Base-by-base conservation (phyloP, 73 alveolate species). In the Effrenium voratum region DNA sequence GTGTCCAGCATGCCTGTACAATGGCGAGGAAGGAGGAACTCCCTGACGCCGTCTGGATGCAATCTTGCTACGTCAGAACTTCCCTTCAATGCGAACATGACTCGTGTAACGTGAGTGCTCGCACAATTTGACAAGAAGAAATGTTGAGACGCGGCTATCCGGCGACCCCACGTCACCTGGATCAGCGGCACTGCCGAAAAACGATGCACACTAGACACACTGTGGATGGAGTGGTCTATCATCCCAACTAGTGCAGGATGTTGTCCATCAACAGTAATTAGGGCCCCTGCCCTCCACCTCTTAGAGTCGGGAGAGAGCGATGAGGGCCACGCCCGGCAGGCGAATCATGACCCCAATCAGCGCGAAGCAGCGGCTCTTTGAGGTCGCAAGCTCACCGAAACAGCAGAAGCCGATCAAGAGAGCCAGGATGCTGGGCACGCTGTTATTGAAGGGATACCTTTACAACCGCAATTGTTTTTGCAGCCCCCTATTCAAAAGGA, bases 261-360 rank as follows among this genome's bases (percentile, higher is more conserved):
- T n/a, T n/a, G n/a, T n/a, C 63, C 63, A 52, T 52, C 26, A 8
- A 8, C 63, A 52, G n/a, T n/a, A 52, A 19, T 52, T 52, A 8
- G 19, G 8, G 63, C 63, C 8, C 63, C 8, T 52, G 63, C 19
- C 19, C 63, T 52, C 63, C 63, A 8, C 8, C 77, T 66, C 77
- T 57, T 57, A 57, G 16, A 30, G n/a, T 2, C 6, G 3, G 72
- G 93, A 82, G 30, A 50, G 38, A 12, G 93, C 93, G 28, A 83
- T 83, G 57, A 83, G 93, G 2, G 60, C 76, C 52, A 83, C 93
- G 34, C 95, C 95, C 32, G 95, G 95, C 72, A 66, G 47, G 52
- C 95, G 76, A 47, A 87, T 46, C 26, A 72, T 26, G 44, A 87
- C 5, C 2, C 95, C 95, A 2, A 87, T 2, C 40, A 3, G 36